Evolutionary conservation across 768 basidiomycete species (phyloP), one percentile per base, ranked within the genome.

Genomic region (Serendipita vermifera): DNA sequence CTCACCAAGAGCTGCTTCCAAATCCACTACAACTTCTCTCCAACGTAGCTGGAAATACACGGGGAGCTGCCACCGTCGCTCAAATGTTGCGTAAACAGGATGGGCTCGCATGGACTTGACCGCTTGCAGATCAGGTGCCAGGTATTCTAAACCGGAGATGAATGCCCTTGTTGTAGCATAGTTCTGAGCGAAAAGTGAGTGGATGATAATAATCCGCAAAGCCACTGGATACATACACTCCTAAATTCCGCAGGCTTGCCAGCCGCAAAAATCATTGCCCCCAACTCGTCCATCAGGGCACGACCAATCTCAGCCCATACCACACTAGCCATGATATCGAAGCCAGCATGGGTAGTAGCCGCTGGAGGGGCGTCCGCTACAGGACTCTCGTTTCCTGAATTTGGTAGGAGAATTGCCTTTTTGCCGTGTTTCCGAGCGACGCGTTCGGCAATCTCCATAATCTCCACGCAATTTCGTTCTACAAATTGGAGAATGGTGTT

Each of bases 31-130:
- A 54, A 94, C 87, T 64, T 96, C 94, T 69, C 96, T 96, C 90
- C 93, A 94, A 39, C 94, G 78, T 59, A 99, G 72, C 64, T 99
- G 96, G 67, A 94, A 98, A 66, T 98, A 98, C 6, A 98, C 86
- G 1, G 90, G 87, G 2, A 99, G 76, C 65, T 98, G 96, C 93
- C 96, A 99, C 33, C 91, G 78, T 59, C 79, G 76, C 64, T 85
- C 80, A 64, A 98, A 96, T 1, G 81, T 68, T 22, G 64, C 60
- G 66, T 83, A 94, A 3, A 81, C 72, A 0, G 81, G 77, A 66
- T 90, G 86, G 3, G 72, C 64, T 2, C 89, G 80, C 78, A 97
- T 82, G 2, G 74, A 71, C 58, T 80, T 72, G 6, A 93, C 77
- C 2, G 87, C 77, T 27, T 76, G 73, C 14, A 75, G 68, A 2